Base-by-base conservation (phyloP, 352 stramenopile species). In the Phytopythium aichiense region DNA sequence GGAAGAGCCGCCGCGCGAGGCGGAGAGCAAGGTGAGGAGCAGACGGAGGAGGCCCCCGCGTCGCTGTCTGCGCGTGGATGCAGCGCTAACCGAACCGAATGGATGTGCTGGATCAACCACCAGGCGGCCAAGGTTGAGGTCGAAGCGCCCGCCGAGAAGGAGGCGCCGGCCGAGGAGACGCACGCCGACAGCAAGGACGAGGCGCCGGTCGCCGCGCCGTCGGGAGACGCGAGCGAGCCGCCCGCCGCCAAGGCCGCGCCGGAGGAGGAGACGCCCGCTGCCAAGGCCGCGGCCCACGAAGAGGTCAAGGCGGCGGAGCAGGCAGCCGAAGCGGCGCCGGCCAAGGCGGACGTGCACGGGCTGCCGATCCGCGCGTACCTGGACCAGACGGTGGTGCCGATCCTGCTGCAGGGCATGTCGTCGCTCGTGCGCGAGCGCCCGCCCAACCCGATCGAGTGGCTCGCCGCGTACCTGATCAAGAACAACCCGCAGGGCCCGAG, bases 331-430 rank as follows among this genome's bases (percentile, higher is more conserved):
- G 81, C 76, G 58, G 79, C 80, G 12, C 82, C 94, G 67, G 77
- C 93, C 54, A 92, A 98, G 75, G 79, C 97, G 53, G 92, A 98
- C 49, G 84, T 95, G 61, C 88, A 97, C 63, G 80, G 81, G 28
- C 76, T 99, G 38, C 96, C 97, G 5, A 99, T 99, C 69, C 93
- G 97, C 60, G 94, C 96, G 35, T 99, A 99, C 70, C 75, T 99
- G 64, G 97, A 99, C 80, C 95, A 99, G 72, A 99, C 96, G 0
- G 97, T 99, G 22, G 96, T 99, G 74, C 97, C 97, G n/a, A 98
- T 99, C 74, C 71, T 99, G 54, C 78, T 99, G 49, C 95, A 99
- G 69, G 97, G 97, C 60, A 99, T 99, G 97, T 98, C 92, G 37
- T 91, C 97, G 61, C 81, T 99, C 30, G 97, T 99, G 52, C 99